phyloP scores from a whole-genome alignment of 306 rosid genomes.

The Trichosanthes cucumerina region DNA sequence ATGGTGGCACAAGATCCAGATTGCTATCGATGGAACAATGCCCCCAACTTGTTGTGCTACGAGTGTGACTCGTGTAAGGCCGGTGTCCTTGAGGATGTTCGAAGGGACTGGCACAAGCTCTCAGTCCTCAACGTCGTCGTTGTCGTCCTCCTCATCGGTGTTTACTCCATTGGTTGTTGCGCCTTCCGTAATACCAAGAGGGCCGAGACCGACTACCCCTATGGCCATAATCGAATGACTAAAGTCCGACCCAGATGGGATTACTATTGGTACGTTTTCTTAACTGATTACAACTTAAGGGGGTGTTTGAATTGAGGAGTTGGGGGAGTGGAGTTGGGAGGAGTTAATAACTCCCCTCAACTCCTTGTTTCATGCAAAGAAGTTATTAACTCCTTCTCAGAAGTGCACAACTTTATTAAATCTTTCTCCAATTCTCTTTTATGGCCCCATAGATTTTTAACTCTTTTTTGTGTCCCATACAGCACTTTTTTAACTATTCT shows the following conservation, averaged over 20 bases:
- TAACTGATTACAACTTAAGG: too few species aligned
- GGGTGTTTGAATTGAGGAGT: too few species aligned
- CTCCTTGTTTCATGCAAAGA: too few species aligned
- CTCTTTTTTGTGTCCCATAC: too few species aligned
- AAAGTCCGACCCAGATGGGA: constrained; percentile 92
- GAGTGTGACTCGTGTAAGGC: constrained; percentile 97
- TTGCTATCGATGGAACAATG: constrained; percentile 79
- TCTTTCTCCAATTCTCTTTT: too few species aligned
- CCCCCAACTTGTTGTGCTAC: constrained; percentile 54
- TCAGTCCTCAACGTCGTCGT: constrained; percentile 65
- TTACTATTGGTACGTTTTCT: constrained; percentile 43
- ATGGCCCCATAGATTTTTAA: too few species aligned
- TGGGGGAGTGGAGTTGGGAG: too few species aligned
- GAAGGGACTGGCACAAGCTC: constrained; percentile 79
- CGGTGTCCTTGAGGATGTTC: constrained; percentile 65
- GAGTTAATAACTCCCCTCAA: too few species aligned
- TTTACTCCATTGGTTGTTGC: constrained; percentile 79
- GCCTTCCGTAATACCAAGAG: constrained; percentile 72
- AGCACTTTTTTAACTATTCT: too few species aligned
- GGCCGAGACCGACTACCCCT: constrained; percentile 68
- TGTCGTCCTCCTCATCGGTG: constrained; percentile 61
- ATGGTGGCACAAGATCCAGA: constrained; percentile 52
- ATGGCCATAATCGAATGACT: constrained; percentile 64
- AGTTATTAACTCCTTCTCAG: too few species aligned
- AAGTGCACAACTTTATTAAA: too few species aligned